Conservation (phyloP, 2,329 filamentous ascomycete genomes). For the Leptographium lundbergii region DNA sequence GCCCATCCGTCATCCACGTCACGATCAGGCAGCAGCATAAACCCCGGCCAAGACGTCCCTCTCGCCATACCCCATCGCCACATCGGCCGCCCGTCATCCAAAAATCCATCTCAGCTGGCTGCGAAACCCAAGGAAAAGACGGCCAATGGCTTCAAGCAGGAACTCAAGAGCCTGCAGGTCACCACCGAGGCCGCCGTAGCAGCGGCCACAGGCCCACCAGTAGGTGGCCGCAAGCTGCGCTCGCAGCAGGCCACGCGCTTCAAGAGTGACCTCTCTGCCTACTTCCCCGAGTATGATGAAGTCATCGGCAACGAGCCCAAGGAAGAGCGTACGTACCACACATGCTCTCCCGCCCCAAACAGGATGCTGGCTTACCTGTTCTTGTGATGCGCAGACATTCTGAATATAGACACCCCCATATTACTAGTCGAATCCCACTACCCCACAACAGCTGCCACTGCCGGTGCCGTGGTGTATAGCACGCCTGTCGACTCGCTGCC, state of each 20-base stretch:
- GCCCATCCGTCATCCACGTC: neutral
- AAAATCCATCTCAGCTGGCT: slow-evolving; percentile 14
- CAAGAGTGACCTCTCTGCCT: slow-evolving; percentile 83
- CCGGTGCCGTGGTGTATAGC: neutral
- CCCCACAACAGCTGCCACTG: slow-evolving; percentile 10
- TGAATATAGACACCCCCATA: slow-evolving; percentile 62
- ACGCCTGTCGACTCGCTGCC: slow-evolving; percentile 11
- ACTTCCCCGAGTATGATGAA: slow-evolving; percentile 91
- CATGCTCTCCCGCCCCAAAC: neutral
- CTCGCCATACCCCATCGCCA: slow-evolving; percentile 5
- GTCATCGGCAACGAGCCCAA: slow-evolving; percentile 76
- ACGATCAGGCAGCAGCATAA: neutral
- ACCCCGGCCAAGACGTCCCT: neutral
- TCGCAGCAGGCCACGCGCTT: slow-evolving; percentile 76
- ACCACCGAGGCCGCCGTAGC: slow-evolving; percentile 17
- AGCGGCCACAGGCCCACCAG: slow-evolving; percentile 17
- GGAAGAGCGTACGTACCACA: slow-evolving; percentile 52
- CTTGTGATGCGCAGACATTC: slow-evolving; percentile 41
- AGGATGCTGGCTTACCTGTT: neutral
- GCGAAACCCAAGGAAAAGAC: slow-evolving; percentile 46
- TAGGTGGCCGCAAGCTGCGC: slow-evolving; percentile 65
- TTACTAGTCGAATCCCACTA: slow-evolving; percentile 47
- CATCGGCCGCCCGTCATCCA: neutral
- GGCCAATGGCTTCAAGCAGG: slow-evolving; percentile 48
- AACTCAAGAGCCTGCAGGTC: slow-evolving; percentile 44